Base-by-base conservation (phyloP, 495 filamentous ascomycete genomes). In the Aspergillus heteromorphus region DNA sequence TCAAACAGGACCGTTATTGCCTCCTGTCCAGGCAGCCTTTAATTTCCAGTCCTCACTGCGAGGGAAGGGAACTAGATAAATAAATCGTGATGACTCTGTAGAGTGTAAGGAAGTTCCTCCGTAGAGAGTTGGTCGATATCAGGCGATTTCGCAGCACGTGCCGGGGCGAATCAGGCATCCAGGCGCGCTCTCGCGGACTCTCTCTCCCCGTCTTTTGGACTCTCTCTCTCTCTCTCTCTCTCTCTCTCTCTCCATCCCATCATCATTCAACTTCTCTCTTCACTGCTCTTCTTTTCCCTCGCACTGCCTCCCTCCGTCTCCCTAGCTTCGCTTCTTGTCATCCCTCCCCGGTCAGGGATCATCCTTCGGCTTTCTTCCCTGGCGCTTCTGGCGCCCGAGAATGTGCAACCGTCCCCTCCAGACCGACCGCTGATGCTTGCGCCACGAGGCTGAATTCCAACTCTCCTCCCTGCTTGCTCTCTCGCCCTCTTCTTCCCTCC, bases 391-490 rank as follows among this genome's bases (percentile, higher is more conserved):
- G n/a, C 42, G 51, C 51, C 51, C 41, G 36, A 60, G 54, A 61
- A 61, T 61, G 54, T 57, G 52, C 57, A 55, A 55, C 51, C 16
- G 27, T 29, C 55, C 43, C 48, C 43, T 20, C 18, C 41, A 45
- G 29, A 43, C 30, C 48, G 23, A 42, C 49, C 42, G 57, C 52
- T 55, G 54, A 60, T 56, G 41, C 48, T 42, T 55, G 50, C 56
- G 54, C 56, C 57, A 60, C 64, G 57, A 67, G 65, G 65, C 65
- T 64, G 62, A 67, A 57, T 64, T 60, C 58, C 62, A 61, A 59
- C 50, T 54, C 42, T 61, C 48, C 17, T 9, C 49, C 54, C 25
- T 40, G 27, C 49, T 48, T 49, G 49, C 40, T 53, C 23, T 40
- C 45, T 52, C 40, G 29, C n/a, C 55, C 34, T 63, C 40, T 18